Evolutionary conservation across 1,284 basidiomycete species (phyloP).

Genomic region (Golubevia pallescens): DNA sequence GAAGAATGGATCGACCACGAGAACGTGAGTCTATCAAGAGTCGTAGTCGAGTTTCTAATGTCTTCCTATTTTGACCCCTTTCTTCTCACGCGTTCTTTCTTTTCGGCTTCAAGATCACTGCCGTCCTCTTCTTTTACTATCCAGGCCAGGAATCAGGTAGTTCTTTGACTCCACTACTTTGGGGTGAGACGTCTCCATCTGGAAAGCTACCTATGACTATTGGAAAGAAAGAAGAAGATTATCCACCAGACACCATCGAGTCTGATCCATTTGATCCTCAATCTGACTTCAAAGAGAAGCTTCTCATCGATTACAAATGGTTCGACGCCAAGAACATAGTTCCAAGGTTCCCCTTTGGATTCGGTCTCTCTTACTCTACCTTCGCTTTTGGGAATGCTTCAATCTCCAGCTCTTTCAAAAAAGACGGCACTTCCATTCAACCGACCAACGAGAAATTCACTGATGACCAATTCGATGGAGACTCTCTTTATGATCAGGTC

Average conservation of each 20-base stretch:
- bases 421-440: slow-evolving; percentile 3
- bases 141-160: neutral
- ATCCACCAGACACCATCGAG: slow-evolving; percentile 9
- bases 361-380: slow-evolving; percentile 23
- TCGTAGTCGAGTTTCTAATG: too few species aligned
- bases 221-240: slow-evolving; percentile 31
- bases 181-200: slow-evolving; percentile 26
- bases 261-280: too few species aligned
- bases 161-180: slow-evolving; percentile 30
- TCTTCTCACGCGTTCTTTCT: neutral
- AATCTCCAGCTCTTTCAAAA: neutral
- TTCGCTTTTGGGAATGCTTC: slow-evolving; percentile 1
- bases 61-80: too few species aligned
- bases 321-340: slow-evolving; percentile 35
- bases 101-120: neutral
- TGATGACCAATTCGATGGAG: slow-evolving; percentile 9
- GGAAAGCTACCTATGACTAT: slow-evolving; percentile 35
- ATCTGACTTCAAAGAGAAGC: slow-evolving; percentile 24
- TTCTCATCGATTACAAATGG: slow-evolving; percentile 40
- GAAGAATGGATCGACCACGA: slow-evolving; percentile 17
- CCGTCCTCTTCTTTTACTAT: neutral
- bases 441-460: slow-evolving; percentile 4
- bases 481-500: slow-evolving; percentile 25
- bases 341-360: slow-evolving; percentile 33
- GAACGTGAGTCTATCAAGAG: slow-evolving; percentile 18